Evolutionary conservation across 148 eudicot species (phyloP).

Genomic region (Cornus suecica): DNA sequence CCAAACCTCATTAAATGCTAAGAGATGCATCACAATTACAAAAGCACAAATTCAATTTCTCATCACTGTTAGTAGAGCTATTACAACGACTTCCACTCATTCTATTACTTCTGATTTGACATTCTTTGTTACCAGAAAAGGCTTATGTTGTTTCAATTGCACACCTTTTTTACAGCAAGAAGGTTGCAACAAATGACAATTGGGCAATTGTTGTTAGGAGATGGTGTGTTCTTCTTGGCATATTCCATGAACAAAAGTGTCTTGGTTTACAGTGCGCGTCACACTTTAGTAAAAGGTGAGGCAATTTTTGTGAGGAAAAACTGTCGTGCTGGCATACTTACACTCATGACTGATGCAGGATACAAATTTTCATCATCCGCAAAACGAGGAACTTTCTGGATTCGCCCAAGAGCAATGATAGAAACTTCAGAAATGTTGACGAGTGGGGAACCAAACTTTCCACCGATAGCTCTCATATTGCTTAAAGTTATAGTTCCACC

Average conservation of each 20-base stretch:
- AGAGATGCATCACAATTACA: neutral
- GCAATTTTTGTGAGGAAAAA: neutral
- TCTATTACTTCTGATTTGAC: neutral
- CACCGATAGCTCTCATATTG: constrained; percentile 95
- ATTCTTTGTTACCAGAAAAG: neutral
- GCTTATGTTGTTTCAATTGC: neutral
- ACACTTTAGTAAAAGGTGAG: too few species aligned
- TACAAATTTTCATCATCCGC: constrained; percentile 68
- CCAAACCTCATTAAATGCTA: neutral
- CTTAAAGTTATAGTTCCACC: constrained; percentile 93
- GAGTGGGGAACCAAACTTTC: constrained; percentile 91
- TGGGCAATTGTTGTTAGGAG: neutral
- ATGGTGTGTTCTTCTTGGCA: too few species aligned
- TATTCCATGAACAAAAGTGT: too few species aligned
- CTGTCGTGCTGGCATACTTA: constrained; percentile 29
- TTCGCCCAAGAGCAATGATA: constrained; percentile 81
- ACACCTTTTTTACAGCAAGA: neutral
- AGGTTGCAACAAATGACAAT: neutral
- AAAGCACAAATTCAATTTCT: neutral
- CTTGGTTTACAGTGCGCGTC: too few species aligned
- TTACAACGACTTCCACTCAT: neutral
- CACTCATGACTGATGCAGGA: constrained; percentile 73
- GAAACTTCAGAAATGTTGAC: constrained; percentile 82
- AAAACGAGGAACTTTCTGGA: constrained; percentile 65
- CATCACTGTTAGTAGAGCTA: neutral